phyloP scores from a whole-genome alignment of 129 eudicot genomes.

The Artemisia argyi region DNA sequence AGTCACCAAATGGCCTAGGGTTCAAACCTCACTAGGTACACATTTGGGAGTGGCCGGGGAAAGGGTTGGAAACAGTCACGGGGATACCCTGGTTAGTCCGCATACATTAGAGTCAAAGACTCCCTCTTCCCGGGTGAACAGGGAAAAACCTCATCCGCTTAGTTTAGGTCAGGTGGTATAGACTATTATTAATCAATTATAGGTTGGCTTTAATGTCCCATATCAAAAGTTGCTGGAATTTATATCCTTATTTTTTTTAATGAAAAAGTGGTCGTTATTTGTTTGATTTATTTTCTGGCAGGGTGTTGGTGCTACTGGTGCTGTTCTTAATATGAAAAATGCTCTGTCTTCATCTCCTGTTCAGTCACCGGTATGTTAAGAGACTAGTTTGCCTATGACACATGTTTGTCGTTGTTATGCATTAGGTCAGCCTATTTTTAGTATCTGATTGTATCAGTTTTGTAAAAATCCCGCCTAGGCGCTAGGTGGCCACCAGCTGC shows the following conservation, averaged over 20 bases:
- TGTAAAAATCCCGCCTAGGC: too few relatives aligned
- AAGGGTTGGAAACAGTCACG: too few relatives aligned
- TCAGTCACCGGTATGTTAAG: conserved; percentile 73
- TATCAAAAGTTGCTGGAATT: conserved; percentile 22
- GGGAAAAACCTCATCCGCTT: not conserved
- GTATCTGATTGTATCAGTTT: not conserved
- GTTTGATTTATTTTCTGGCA: conserved; percentile 52
- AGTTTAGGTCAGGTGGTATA: conserved; percentile 27
- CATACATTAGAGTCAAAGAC: too few relatives aligned
- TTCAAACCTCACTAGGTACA: too few relatives aligned
- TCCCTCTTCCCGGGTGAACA: too few relatives aligned
- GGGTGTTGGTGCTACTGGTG: conserved; percentile 75
- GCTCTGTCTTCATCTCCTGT: conserved; percentile 60
- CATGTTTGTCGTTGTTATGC: not conserved
- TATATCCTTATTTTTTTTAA: conserved; percentile 1
- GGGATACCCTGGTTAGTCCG: too few relatives aligned
- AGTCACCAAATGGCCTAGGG: too few relatives aligned
- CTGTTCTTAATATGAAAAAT: conserved; percentile 71
- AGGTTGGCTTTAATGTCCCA: conserved; percentile 27
- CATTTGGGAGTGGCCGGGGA: too few relatives aligned
- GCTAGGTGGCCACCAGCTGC: too few relatives aligned
- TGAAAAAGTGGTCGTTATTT: conserved; percentile 30
- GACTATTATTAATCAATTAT: conserved; percentile 15
- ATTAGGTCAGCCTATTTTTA: conserved; percentile 4
- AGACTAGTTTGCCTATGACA: conserved; percentile 29